phyloP scores from a whole-genome alignment of 257 asterid genomes.

The Ocimum tenuiflorum region DNA sequence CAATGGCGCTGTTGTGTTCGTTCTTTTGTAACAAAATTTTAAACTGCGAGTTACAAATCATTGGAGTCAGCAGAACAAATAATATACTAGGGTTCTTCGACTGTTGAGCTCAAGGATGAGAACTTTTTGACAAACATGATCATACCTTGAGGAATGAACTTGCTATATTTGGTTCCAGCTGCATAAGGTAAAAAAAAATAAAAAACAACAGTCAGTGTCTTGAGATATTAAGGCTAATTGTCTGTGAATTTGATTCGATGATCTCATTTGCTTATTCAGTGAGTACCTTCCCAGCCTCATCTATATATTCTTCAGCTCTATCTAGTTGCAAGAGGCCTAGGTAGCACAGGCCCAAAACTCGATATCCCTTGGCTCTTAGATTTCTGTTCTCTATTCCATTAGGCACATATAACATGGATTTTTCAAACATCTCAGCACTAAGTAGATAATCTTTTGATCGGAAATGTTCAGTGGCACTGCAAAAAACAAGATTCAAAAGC shows the following conservation, averaged over 20 bases:
- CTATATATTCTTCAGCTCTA: slow-evolving; percentile 90
- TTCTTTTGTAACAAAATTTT: slow-evolving; percentile 77
- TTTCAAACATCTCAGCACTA: slow-evolving; percentile 86
- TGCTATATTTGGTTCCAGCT: slow-evolving; percentile 89
- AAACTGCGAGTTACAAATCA: slow-evolving; percentile 50
- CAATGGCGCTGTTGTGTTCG: slow-evolving; percentile 48
- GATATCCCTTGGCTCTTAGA: slow-evolving; percentile 82
- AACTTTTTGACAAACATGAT: slow-evolving; percentile 11
- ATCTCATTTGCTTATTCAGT: not conserved
- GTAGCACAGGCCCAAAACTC: slow-evolving; percentile 85
- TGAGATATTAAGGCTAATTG: slow-evolving; percentile 7
- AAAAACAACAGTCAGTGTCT: slow-evolving; percentile 13
- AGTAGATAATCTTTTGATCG: slow-evolving; percentile 67
- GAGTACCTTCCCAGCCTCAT: slow-evolving; percentile 90
- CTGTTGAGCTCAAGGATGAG: slow-evolving; percentile 7
- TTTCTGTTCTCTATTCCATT: slow-evolving; percentile 66
- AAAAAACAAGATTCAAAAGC: slow-evolving; percentile 13
- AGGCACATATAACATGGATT: slow-evolving; percentile 76
- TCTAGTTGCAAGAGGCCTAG: slow-evolving; percentile 77
- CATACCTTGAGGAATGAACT: slow-evolving; percentile 85
- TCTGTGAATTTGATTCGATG: slow-evolving; percentile 2
- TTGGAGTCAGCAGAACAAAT: slow-evolving; percentile 3
- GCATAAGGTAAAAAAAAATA: slow-evolving; percentile 36
- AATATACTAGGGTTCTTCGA: not conserved
- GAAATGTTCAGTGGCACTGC: slow-evolving; percentile 84